Conservation (phyloP, 768 basidiomycete species). For the Rubroboletus pulcherrimus region DNA sequence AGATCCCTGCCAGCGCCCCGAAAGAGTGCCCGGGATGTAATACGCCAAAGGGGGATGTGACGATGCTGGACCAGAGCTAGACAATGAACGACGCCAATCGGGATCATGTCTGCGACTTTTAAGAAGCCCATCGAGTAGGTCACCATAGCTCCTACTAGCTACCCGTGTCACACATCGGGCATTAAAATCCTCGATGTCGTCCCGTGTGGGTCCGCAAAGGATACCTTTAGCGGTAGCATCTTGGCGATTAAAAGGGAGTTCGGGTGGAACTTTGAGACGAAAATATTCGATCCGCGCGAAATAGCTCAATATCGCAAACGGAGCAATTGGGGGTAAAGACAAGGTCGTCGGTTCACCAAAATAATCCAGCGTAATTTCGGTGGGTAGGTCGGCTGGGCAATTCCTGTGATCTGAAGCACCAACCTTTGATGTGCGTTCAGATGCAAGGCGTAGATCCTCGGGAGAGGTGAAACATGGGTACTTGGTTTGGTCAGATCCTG, state of each 20-base stretch:
- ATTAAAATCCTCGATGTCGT: slow-evolving; percentile 45
- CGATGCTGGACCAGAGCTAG: background rate
- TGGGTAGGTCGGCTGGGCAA: slow-evolving; percentile 31
- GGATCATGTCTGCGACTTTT: slow-evolving; percentile 33
- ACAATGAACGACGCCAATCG: slow-evolving; percentile 26
- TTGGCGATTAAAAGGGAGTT: slow-evolving; percentile 36
- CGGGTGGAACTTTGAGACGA: slow-evolving; percentile 36
- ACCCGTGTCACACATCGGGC: slow-evolving; percentile 41
- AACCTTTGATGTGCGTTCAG: slow-evolving; percentile 10
- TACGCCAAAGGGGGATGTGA: slow-evolving; percentile 9
- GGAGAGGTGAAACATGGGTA: slow-evolving; percentile 39
- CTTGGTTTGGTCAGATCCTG: slow-evolving; percentile 15
- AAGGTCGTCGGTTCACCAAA: slow-evolving; percentile 39
- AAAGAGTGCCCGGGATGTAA: slow-evolving; percentile 43
- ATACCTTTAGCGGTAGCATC: slow-evolving; percentile 30
- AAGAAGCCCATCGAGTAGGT: slow-evolving; percentile 13
- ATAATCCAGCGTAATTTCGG: slow-evolving; percentile 35
- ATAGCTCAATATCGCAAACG: slow-evolving; percentile 47
- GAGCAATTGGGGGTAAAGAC: slow-evolving; percentile 40
- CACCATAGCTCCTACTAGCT: slow-evolving; percentile 21
- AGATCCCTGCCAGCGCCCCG: slow-evolving; percentile 50
- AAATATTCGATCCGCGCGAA: slow-evolving; percentile 41
- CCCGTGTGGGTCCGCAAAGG: slow-evolving; percentile 39
- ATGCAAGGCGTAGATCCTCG: slow-evolving; percentile 31
- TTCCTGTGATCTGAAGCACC: slow-evolving; percentile 21